Evolutionary conservation across 1,284 basidiomycete genomes (phyloP).

Genomic region (Malassezia slooffiae): DNA sequence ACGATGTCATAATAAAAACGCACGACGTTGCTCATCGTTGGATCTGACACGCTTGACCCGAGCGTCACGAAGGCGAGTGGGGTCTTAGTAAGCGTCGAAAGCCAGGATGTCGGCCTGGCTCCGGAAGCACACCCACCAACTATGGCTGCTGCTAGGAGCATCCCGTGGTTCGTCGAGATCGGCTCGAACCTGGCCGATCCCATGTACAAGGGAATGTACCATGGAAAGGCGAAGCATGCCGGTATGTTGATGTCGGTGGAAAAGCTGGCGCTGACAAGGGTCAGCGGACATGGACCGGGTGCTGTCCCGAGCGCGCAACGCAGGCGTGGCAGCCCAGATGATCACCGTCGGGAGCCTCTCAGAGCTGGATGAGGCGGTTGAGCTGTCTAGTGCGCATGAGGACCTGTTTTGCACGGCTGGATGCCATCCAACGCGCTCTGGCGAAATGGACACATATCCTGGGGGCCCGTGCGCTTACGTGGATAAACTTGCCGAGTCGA

Average conservation of each 20-base stretch:
- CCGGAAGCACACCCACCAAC: neutral
- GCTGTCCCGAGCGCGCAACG: constrained; percentile 55
- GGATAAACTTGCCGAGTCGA: constrained; percentile 47
- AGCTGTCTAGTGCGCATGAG: constrained; percentile 54
- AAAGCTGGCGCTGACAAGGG: constrained; percentile 41
- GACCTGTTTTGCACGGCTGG: constrained; percentile 68
- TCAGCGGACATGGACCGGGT: constrained; percentile 59
- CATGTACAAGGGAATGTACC: constrained; percentile 49
- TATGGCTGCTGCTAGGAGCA: neutral
- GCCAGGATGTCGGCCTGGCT: neutral
- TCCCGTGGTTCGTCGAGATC: constrained; percentile 47
- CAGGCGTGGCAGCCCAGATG: constrained; percentile 66
- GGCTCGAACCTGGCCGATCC: constrained; percentile 51
- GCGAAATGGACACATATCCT: constrained; percentile 58
- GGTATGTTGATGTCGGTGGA: neutral
- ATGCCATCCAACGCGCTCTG: constrained; percentile 73
- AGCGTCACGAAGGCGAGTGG: neutral
- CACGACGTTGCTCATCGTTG: constrained; percentile 24
- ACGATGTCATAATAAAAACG: constrained; percentile 38
- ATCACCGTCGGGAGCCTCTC: constrained; percentile 66
- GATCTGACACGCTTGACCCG: neutral
- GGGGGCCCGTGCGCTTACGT: constrained; percentile 59
- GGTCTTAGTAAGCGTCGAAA: neutral
- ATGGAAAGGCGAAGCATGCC: constrained; percentile 45
- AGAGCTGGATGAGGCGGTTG: constrained; percentile 58